Conservation (phyloP, 768 basidiomycete genomes). For the Cystobasidium ongulense region DNA sequence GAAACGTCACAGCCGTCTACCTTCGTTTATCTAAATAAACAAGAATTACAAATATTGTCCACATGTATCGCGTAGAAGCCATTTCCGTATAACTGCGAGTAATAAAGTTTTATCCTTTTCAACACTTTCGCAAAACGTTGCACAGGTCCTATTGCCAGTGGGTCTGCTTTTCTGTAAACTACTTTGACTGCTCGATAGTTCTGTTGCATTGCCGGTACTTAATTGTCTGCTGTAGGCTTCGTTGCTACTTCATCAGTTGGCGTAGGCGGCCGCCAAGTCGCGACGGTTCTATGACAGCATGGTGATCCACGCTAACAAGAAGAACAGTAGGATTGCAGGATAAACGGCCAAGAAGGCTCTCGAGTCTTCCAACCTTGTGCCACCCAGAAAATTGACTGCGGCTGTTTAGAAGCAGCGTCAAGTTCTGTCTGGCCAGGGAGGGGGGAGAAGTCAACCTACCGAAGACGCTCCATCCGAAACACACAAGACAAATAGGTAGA, state of each 20-base stretch:
- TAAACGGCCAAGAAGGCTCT: constrained; percentile 84
- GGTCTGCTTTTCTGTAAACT: no score
- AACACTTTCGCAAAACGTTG: no score
- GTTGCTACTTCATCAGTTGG: not conserved
- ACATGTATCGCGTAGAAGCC: no score
- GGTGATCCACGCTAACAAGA: constrained; percentile 41
- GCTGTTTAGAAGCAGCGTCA: not conserved
- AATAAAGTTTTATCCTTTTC: no score
- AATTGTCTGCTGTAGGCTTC: not conserved
- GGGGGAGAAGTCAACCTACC: constrained; percentile 51
- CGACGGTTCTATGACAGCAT: constrained; percentile 37
- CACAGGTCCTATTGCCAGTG: no score
- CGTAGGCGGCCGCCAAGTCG: not conserved
- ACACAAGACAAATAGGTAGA: constrained; percentile 70
- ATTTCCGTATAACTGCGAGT: no score
- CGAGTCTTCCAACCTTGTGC: constrained; percentile 69
- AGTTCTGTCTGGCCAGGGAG: not conserved
- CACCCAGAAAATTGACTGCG: constrained; percentile 55
- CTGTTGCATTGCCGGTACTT: no score
- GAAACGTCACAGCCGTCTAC: not conserved
- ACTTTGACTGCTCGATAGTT: no score
- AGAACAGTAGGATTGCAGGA: constrained; percentile 52
- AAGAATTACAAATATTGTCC: no score
- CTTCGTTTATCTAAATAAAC: no score
- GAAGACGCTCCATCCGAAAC: constrained; percentile 97